Base-by-base conservation (phyloP, 257 asterid genomes). In the Verbena officinalis region DNA sequence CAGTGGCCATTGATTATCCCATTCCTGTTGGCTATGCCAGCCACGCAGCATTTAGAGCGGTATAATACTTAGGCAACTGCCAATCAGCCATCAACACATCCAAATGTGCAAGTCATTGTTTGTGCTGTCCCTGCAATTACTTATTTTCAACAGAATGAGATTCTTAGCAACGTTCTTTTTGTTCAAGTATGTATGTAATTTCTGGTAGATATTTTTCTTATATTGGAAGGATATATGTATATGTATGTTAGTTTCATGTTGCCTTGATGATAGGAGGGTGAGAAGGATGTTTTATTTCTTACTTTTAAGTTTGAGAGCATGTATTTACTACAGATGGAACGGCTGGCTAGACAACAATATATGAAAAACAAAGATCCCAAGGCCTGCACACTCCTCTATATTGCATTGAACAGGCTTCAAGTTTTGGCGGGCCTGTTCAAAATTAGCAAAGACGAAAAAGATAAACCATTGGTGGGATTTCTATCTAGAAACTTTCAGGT, bases 391-490 rank as follows among this genome's bases (percentile, higher is more conserved):
- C 97, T 93, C 67, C 95, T 93, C 62, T 93, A 93, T 76, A 80
- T 88, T 48, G 95, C 95, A 34, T 78, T 93, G 76, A 93, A 84
- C 79, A 87, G 97, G 85, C 79, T 84, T 76, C 96, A 93, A 83
- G 99, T 93, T 76, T 78, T 90, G 83, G 86, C 88, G 68, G 97
- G 97, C 66, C 95, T 93, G 77, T 93, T 90, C 74, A 93, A 86
- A 80, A 83, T 93, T 64, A 93, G 97, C 87, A 93, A 81, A 85
- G 95, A 93, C 36, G 97, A 90, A 9, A 93, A 84, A 78, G 97
- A 93, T 79, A 90, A 84, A 75, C 95, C 90, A 60, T 73, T 90
- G 81, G 95, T 86, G 20, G 96, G 77, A 62, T 93, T 90, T 75
- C 85, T 93, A 20, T 76, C 83, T 23, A 90, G 99, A 72, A 86